Evolutionary conservation across 225 moss, liverwort and hornwort species (phyloP), one percentile per base, ranked within the genome.

Genomic region (Antitrichia curtipendula): DNA sequence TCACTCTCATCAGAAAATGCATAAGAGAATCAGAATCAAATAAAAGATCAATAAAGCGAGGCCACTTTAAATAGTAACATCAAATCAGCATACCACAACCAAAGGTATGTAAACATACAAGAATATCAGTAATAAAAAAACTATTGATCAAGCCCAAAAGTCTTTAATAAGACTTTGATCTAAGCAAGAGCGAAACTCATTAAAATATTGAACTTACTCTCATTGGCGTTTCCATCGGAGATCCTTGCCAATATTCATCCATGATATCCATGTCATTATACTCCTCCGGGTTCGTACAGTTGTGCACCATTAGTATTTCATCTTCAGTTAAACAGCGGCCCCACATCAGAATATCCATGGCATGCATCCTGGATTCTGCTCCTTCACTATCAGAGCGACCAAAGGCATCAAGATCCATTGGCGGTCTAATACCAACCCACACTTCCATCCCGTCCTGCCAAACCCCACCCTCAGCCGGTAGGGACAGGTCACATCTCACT

Each of bases 381-480:
- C 98, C 97, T 93, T 99, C 98, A 92, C 98, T 99, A 77, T 99
- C 98, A 61, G 98, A 99, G 70, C 98, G 95, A 87, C 98, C 98
- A 78, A 99, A 99, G 63, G 98, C 98, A 92, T 99, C 98, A 83
- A 99, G 92, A 88, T 99, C 98, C 98, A 99, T 99, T 36, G 98
- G 97, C 56, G 98, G 98, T 87, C 96, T 95, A 57, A 97, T 95
- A 82, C 98, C 98, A 83, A 97, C 95, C 97, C 97, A 99, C 59
- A 97, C 93, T 90, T 99, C 98, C 87, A 97, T 99, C 71, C 96
- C 96, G 72, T 96, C 89, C 66, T 97, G 93, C 98, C 98, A 99
- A 49, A 99, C 92, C 56, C 97, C 98, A 84, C 94, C 93, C 68
- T 97, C 95, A 82, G 95, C 93, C 16, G 95, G 97, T 32, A 97